Evolutionary conservation across 768 basidiomycete genomes (phyloP).

Genomic region (Xerocomellus chrysenteron): DNA sequence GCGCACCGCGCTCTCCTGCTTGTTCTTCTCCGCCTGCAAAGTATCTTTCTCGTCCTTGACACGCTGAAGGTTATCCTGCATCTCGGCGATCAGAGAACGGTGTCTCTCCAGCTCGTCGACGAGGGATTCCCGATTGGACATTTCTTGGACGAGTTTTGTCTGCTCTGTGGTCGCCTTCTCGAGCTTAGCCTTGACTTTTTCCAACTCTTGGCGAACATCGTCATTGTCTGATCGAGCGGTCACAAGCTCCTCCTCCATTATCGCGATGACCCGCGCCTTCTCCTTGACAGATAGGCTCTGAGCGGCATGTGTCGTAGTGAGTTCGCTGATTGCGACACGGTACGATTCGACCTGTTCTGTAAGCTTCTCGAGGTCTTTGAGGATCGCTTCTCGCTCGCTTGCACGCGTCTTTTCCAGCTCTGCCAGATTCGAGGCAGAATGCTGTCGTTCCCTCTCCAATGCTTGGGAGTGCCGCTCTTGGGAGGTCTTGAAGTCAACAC

Average conservation of each 20-base stretch:
- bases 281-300: constrained; percentile 51
- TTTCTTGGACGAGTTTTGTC: constrained; percentile 63
- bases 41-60: constrained; percentile 82
- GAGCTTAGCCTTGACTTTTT: constrained; percentile 57
- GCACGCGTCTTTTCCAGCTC: constrained; percentile 18
- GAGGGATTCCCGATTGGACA: constrained; percentile 72
- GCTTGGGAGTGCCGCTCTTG: constrained; percentile 15
- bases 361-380: constrained; percentile 49
- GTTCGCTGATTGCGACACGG: constrained; percentile 47
- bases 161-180: constrained; percentile 58
- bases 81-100: constrained; percentile 70
- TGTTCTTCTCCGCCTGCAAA: constrained; percentile 69
- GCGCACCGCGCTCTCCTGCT: constrained; percentile 65
- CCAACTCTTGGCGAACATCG: constrained; percentile 42
- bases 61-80: constrained; percentile 74
- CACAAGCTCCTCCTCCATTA: constrained; percentile 51
- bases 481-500: constrained; percentile 37
- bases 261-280: constrained; percentile 46
- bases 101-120: constrained; percentile 75
- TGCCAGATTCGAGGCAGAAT: constrained; percentile 19
- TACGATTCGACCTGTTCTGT: constrained; percentile 51
- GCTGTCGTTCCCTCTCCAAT: constrained; percentile 30
- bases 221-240: constrained; percentile 39
- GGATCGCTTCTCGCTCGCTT: constrained; percentile 32
- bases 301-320: constrained; percentile 33